Base-by-base conservation (phyloP, 164 flowering plant genomes). In the Cinnamomum micranthum region DNA sequence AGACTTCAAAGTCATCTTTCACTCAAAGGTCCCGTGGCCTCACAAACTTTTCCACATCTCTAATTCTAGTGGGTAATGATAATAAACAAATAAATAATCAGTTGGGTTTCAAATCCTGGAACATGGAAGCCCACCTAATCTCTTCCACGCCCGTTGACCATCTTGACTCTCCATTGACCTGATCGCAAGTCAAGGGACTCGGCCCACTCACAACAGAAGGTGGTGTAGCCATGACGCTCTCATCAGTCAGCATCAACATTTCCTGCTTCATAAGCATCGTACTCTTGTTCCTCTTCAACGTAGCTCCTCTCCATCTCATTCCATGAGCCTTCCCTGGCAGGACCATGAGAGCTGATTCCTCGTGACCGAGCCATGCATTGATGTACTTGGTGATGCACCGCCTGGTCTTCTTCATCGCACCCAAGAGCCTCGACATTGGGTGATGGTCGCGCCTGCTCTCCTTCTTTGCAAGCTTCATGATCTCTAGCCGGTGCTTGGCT, bases 401-500 rank as follows among this genome's bases (percentile, higher is more conserved):
- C 80, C 80, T 87, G 0, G 92, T 88, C 72, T 81, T 85, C 82
- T 84, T 90, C 76, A 91, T 75, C 9, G 86, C 89, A 0, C 78
- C 65, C 1, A 92, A 31, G 64, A 93, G 81, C 74, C 83, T 84
- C 1, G 87, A 74, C 35, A 91, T 63, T 7, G 90, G 81, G 20
- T 64, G 84, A 15, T 79, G 85, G 12, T 63, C 64, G 0, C 70
- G 69, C 50, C 83, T 78, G 24, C 66, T 84, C 52, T 86, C 87
- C 74, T 85, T 88, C 72, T 80, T 82, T 6, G 88, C 89, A 25
- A 92, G 90, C 84, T 91, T 94, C 78, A 92, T 89, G 7, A 94
- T 94, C 81, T 90, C 97, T 2, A 94, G 85, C 75, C 98, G 68
- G 79, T 94, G 98, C 73, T 94, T 92, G 80, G 92, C 97, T 20